Evolutionary conservation across 139 green algal species (phyloP), one percentile per base, ranked within the genome.

Genomic region (Spirogloea muscicola): DNA sequence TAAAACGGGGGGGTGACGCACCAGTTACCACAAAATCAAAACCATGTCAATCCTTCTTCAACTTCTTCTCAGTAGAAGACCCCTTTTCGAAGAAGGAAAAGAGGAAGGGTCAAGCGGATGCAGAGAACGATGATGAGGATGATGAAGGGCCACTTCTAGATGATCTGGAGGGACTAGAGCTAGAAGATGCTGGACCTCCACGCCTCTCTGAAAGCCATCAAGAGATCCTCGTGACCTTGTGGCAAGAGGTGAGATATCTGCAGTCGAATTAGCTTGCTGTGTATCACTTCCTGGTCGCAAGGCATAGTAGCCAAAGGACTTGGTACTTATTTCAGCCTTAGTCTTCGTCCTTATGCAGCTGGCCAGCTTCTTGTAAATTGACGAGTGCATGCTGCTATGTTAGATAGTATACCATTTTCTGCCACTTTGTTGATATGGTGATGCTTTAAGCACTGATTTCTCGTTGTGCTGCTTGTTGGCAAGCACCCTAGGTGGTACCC

Each of bases 171-270:
- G n/a, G n/a, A n/a, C n/a, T n/a, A n/a, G n/a, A n/a, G n/a, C n/a
- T n/a, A n/a, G n/a, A n/a, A n/a, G n/a, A n/a, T n/a, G n/a, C n/a
- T n/a, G n/a, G n/a, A n/a, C n/a, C n/a, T n/a, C n/a, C n/a, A n/a
- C n/a, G n/a, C n/a, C n/a, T n/a, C n/a, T n/a, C n/a, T n/a, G n/a
- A n/a, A n/a, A n/a, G n/a, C n/a, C 59, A 68, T 38, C 43, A 6
- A 36, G 59, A 68, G 59, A 43, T 68, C 18, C 59, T 68, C 43
- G 48, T 68, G 59, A 43, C 59, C 13, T 27, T 68, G 33, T 68
- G 59, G 59, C 10, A 68, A 55, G 59, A 68, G 59, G 59, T 68
- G 48, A 41, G 55, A 36, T 16, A 51, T 51, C 10, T 13, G 13
- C 13, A 13, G 43, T 51, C 43, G 43, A 25, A 51, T 10, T 51